These are phyloP conservation scores for Saprolegnia diclina DNA, from an alignment of 352 stramenopile species.

Conservation along the genomic window DNA sequence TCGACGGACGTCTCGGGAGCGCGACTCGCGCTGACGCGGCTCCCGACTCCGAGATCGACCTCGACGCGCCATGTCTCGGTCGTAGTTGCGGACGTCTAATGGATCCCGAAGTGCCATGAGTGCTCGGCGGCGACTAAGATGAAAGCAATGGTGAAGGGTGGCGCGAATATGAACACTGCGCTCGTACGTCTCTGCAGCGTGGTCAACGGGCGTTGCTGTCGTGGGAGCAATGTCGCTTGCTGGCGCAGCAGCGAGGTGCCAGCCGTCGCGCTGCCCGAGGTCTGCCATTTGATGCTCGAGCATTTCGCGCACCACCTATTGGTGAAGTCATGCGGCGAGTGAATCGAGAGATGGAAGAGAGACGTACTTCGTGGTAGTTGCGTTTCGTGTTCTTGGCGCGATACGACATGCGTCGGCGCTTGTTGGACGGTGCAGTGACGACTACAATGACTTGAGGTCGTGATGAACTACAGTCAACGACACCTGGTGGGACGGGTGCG, in stretches of 20 bases:
- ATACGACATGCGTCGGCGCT: conserved; percentile 54
- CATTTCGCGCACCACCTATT: conserved; percentile 50
- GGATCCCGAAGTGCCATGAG: conserved; percentile 15
- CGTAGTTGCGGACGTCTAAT: conserved; percentile 16
- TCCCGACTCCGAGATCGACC: not conserved
- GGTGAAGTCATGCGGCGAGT: no score
- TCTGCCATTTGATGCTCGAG: conserved; percentile 59
- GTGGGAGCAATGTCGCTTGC: not conserved
- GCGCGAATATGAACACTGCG: not conserved
- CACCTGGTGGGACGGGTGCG: not conserved
- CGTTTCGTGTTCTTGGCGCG: conserved; percentile 37
- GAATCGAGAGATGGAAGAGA: conserved; percentile 27
- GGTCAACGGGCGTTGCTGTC: not conserved
- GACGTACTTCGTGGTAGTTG: not conserved
- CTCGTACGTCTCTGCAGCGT: not conserved
- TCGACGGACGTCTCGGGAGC: no score
- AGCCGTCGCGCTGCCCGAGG: conserved; percentile 26
- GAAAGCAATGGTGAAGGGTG: not conserved
- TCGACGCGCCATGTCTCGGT: not conserved
- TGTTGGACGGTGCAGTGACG: conserved; percentile 28
- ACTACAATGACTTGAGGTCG: not conserved
- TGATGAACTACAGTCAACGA: conserved; percentile 25
- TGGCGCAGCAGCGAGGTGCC: not conserved
- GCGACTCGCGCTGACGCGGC: not conserved
- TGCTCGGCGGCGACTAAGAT: not conserved